Percentiles rank a stretch among this genome's conserved stretches.
Conservation (phyloP, 2,329 filamentous ascomycete species). For the Paraconiothyrium brasiliense region DNA sequence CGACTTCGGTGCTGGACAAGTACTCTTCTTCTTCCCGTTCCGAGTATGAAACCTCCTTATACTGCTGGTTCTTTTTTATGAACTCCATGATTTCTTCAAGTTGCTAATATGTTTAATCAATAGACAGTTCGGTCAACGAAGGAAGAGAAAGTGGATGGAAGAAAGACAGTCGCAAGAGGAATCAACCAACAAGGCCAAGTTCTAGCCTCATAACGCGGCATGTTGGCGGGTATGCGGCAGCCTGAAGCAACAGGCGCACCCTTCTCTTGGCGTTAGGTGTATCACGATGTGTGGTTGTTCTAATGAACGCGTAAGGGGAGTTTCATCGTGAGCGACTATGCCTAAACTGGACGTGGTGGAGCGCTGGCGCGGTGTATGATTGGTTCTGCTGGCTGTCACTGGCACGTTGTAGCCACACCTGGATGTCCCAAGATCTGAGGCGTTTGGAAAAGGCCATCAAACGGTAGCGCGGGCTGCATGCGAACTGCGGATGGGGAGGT, state of each 20-base stretch:
- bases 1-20: slow-evolving; percentile 9
- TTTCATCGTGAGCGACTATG: slow-evolving; percentile 2
- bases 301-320: not conserved
- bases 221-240: not conserved
- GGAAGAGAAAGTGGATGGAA: not conserved
- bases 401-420: not conserved
- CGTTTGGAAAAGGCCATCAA: slow-evolving; percentile 12
- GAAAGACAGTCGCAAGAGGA: not conserved
- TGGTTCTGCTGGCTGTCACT: slow-evolving; percentile 7
- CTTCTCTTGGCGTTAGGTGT: slow-evolving; percentile 1
- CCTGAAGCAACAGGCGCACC: slow-evolving; percentile 1
- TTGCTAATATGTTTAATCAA: no score
- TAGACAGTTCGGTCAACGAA: not conserved
- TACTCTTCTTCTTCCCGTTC: slow-evolving; percentile 6
- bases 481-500: not conserved
- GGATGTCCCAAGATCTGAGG: slow-evolving; percentile 3
- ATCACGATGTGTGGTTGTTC: slow-evolving; percentile 4
- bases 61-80: slow-evolving; percentile 11
- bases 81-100: not conserved
- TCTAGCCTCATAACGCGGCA: not conserved
- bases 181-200: not conserved
- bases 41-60: slow-evolving; percentile 4
- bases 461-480: not conserved
- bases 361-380: not conserved
- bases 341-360: not conserved